These are phyloP conservation scores for Vitis rupestris DNA, from an alignment of 164 flowering plant genomes.

Conservation along the genomic window DNA sequence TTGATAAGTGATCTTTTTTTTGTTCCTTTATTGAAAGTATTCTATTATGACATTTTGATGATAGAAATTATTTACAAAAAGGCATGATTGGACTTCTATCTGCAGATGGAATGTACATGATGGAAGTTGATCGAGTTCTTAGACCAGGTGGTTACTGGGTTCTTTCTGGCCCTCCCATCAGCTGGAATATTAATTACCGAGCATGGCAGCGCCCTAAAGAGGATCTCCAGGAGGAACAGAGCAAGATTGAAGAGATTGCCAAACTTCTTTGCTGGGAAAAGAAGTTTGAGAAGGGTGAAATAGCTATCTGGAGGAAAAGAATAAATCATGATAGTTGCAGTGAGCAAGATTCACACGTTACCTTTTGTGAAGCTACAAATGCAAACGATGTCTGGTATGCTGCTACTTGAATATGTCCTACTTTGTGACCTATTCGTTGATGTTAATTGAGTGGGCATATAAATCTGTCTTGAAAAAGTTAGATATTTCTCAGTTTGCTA, in stretches of 20 bases:
- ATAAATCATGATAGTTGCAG: conserved; percentile 22
- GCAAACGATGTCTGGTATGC: conserved; percentile 46
- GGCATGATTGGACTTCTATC: background rate
- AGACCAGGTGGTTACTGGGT: conserved; percentile 59
- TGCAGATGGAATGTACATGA: conserved; percentile 57
- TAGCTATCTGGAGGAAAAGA: conserved; percentile 49
- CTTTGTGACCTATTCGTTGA: background rate
- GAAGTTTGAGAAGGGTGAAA: conserved; percentile 48
- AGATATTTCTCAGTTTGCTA: background rate
- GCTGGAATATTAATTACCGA: conserved; percentile 38
- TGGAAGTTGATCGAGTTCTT: conserved; percentile 55
- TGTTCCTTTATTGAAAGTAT: background rate
- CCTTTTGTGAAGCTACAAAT: conserved; percentile 27
- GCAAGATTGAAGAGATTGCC: conserved; percentile 45
- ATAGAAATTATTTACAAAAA: background rate
- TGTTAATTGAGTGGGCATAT: background rate
- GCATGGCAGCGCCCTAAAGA: conserved; percentile 51
- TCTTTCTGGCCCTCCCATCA: conserved; percentile 55
- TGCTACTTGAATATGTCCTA: background rate
- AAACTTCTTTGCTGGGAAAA: conserved; percentile 57
- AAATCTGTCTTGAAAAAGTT: background rate
- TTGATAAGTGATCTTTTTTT: background rate
- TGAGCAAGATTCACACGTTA: conserved; percentile 17
- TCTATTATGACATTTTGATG: background rate
- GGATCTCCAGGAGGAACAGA: conserved; percentile 46